Base-by-base conservation (phyloP, 176 grass and related monocot genomes). In the Eleusine indica region DNA sequence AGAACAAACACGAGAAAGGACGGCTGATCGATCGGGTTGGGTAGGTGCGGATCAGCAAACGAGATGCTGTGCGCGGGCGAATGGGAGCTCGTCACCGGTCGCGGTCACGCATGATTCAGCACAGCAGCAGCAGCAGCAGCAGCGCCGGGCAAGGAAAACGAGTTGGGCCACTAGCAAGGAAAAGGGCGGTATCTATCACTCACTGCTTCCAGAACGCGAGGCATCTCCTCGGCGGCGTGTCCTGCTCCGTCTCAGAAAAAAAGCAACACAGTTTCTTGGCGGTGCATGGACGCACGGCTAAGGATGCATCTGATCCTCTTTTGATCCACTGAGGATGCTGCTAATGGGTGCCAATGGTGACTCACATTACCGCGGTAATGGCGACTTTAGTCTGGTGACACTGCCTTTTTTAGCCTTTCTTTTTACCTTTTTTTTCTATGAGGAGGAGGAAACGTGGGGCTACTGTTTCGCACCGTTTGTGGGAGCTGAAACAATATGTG, bases 281-380 rank as follows among this genome's bases (percentile, higher is more conserved):
- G 29, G 63, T 66, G 29, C 29, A 15, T 17, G 29, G 6, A 43
- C 11, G 18, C 65, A 22, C 48, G 74, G 75, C 35, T 66, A 44
- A 80, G 80, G 80, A 40, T 30, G 89, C 75, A 90, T 90, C 84
- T 18, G 80, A 80, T 80, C 63, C 88, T 43, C 79, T 70, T 40
- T 46, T 64, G 62, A 56, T 80, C 84, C 75, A 75, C 80, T 82
- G 44, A 14, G 0, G 61, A 14, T 11, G 35, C 16, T 3, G 57
- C 68, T 48, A 86, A 83, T 87, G 88, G 84, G 11, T n/a, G 66
- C 54, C 66, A 77, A 77, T 77, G 66, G 68, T 7, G 80, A 39
- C 51, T 12, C 42, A 79, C 52, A 75, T 76, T 87, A 22, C 43
- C 67, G 75, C 37, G 6, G 52, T 74, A 70, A 83, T 84, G 70